Percentiles rank a stretch among this genome's conserved stretches.
phyloP scores from a whole-genome alignment of 2,329 filamentous ascomycete species.

The Ascochyta pisi region DNA sequence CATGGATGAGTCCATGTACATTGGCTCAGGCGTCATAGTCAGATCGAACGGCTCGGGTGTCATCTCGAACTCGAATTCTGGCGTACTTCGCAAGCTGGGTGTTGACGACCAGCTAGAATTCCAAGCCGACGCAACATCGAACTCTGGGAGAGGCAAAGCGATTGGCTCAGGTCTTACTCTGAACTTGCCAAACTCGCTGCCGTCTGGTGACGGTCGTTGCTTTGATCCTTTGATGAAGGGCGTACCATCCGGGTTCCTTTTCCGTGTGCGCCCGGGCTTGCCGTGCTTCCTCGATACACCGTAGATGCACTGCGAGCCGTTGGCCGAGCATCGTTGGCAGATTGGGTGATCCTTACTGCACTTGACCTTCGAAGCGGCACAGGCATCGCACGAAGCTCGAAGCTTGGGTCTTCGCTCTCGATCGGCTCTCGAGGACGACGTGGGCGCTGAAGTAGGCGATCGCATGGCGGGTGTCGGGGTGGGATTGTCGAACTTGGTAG shows the following conservation, averaged over 20 bases:
- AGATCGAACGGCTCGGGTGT: constrained; percentile 36
- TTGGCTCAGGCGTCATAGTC: constrained; percentile 31
- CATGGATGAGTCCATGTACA: constrained; percentile 28
- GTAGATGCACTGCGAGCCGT: constrained; percentile 41
- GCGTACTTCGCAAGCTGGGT: constrained; percentile 34
- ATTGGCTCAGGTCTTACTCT: constrained; percentile 33
- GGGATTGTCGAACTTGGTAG: constrained; percentile 15
- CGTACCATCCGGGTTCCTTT: constrained; percentile 42
- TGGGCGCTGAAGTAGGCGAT: constrained; percentile 32
- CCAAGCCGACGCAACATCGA: constrained; percentile 28
- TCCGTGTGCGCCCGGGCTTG: constrained; percentile 42
- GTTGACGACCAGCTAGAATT: constrained; percentile 36
- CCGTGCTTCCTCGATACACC: constrained; percentile 46
- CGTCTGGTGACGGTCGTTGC: constrained; percentile 39
- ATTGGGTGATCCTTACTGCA: constrained; percentile 47
- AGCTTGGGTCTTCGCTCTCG: constrained; percentile 40
- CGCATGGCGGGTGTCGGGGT: constrained; percentile 19
- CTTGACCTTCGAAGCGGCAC: constrained; percentile 48
- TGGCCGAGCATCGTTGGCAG: constrained; percentile 41
- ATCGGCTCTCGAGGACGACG: constrained; percentile 16
- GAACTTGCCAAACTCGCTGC: constrained; percentile 40
- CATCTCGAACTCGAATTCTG: constrained; percentile 39
- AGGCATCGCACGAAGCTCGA: constrained; percentile 46
- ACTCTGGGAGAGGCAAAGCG: constrained; percentile 23
- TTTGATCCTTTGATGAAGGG: constrained; percentile 40